phyloP scores from a whole-genome alignment of 345 rosid genomes.

The Lumnitzera littorea region DNA sequence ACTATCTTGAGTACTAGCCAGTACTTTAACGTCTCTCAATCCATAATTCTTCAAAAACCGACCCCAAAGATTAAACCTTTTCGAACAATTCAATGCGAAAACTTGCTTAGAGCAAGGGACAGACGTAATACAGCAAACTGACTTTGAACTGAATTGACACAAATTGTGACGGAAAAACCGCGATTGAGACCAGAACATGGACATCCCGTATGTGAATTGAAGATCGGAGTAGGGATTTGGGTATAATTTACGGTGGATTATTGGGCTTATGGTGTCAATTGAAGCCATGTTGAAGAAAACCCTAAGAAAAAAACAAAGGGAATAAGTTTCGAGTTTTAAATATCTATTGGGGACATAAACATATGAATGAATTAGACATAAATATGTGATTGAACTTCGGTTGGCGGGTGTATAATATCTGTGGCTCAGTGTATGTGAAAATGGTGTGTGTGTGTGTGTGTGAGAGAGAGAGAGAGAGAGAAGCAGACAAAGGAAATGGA shows the following conservation, averaged over 20 bases:
- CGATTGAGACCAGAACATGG: constrained; percentile 22
- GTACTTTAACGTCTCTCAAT: constrained; percentile 23
- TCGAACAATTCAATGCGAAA: neutral
- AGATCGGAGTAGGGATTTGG: constrained; percentile 18
- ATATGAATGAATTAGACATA: neutral
- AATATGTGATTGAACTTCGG: neutral
- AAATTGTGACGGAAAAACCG: constrained; percentile 29
- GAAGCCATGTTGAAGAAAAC: constrained; percentile 28
- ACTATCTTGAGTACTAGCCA: constrained; percentile 64
- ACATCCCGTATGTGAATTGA: constrained; percentile 27
- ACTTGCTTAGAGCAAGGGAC: neutral
- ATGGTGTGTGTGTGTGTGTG: too few species aligned
- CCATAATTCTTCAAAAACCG: constrained; percentile 25
- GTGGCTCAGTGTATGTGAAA: too few species aligned
- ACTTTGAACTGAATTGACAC: constrained; percentile 15
- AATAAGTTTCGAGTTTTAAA: neutral
- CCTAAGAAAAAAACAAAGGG: constrained; percentile 14
- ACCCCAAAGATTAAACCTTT: constrained; percentile 21
- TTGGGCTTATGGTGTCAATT: constrained; percentile 33
- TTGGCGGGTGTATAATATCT: too few species aligned
- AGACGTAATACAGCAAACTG: neutral
- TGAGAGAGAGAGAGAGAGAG: too few species aligned
- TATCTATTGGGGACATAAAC: neutral
- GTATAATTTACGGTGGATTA: constrained; percentile 19
- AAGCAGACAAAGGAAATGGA: too few species aligned